A percentile compares a stretch with the other conserved stretches of the same genome.
phyloP scores from a whole-genome alignment of 169 alveolate species.

The Amoebophrya sp. region DNA sequence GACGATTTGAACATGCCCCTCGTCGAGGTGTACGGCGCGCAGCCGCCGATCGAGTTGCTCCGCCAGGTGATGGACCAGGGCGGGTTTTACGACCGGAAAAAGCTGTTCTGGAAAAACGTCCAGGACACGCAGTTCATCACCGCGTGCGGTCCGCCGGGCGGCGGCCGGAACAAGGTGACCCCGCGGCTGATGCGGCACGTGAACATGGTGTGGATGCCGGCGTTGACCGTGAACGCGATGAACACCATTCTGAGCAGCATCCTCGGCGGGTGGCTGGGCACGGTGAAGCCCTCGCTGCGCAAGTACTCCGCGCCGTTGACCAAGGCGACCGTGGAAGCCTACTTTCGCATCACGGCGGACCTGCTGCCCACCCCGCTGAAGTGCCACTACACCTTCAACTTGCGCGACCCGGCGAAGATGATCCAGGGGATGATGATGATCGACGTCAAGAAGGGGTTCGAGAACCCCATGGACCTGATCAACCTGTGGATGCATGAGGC shows the following conservation, averaged over 20 bases:
- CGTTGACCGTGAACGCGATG: conserved; percentile 70
- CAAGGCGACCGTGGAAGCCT: conserved; percentile 70
- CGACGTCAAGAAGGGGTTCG: conserved; percentile 49
- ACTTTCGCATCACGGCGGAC: conserved; percentile 68
- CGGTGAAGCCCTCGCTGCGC: conserved; percentile 69
- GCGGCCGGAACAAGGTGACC: conserved; percentile 82
- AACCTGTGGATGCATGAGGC: conserved; percentile 89
- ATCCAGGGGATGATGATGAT: conserved; percentile 52
- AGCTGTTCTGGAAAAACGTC: conserved; percentile 80
- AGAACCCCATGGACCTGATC: conserved; percentile 69
- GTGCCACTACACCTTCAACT: conserved; percentile 83
- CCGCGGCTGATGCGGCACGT: conserved; percentile 82
- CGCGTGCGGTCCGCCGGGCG: conserved; percentile 87
- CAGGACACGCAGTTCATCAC: conserved; percentile 76
- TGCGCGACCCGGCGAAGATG: conserved; percentile 84
- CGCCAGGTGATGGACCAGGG: conserved; percentile 78
- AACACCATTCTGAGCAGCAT: conserved; percentile 61
- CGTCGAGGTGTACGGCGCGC: conserved; percentile 77
- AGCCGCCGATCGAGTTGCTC: conserved; percentile 83
- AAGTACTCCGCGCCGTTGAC: conserved; percentile 69
- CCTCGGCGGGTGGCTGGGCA: conserved; percentile 71
- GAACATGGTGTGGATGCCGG: conserved; percentile 79
- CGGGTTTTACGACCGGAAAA: conserved; percentile 79
- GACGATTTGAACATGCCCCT: conserved; percentile 87
- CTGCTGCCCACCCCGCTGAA: conserved; percentile 86